Percentiles rank a stretch among this genome's conserved stretches.
phyloP scores from a whole-genome alignment of 495 filamentous ascomycete species.

The Aspergillus asperescens region DNA sequence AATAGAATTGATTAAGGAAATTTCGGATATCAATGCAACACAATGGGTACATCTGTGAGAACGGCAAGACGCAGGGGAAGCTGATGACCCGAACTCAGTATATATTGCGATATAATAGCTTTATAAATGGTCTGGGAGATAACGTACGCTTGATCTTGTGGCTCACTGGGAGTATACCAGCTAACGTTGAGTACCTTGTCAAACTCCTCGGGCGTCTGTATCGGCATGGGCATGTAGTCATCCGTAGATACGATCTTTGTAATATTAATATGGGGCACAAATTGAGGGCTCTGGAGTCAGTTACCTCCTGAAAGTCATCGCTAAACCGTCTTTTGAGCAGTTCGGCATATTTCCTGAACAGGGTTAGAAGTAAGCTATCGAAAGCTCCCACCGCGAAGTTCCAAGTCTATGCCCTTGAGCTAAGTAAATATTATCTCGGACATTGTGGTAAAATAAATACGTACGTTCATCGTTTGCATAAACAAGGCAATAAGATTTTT shows the following conservation, averaged over 20 bases:
- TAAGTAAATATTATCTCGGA: slow-evolving; percentile 10
- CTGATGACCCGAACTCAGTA: slow-evolving; percentile 38
- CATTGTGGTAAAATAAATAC: slow-evolving; percentile 17
- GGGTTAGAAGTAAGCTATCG: slow-evolving; percentile 71
- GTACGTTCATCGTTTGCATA: slow-evolving; percentile 89
- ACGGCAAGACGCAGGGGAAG: slow-evolving; percentile 87
- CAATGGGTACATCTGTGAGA: slow-evolving; percentile 97
- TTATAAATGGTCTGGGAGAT: neutral
- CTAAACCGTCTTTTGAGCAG: slow-evolving; percentile 87
- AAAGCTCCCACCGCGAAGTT: slow-evolving; percentile 76
- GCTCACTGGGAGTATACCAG: slow-evolving; percentile 83
- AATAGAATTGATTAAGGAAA: slow-evolving; percentile 93
- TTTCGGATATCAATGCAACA: slow-evolving; percentile 97
- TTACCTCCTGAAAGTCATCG: slow-evolving; percentile 85
- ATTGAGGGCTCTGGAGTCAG: neutral
- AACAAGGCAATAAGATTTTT: slow-evolving; percentile 90
- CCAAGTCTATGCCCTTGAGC: slow-evolving; percentile 61
- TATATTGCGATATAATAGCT: too few species aligned
- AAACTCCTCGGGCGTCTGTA: slow-evolving; percentile 82
- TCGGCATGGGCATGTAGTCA: slow-evolving; percentile 99
- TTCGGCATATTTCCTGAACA: slow-evolving; percentile 91
- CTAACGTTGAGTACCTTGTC: slow-evolving; percentile 90
- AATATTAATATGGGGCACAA: slow-evolving; percentile 8
- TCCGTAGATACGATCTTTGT: slow-evolving; percentile 84
- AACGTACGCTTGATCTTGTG: slow-evolving; percentile 70